Base-by-base conservation (phyloP, 345 rosid genomes). In the Heritiera littoralis region DNA sequence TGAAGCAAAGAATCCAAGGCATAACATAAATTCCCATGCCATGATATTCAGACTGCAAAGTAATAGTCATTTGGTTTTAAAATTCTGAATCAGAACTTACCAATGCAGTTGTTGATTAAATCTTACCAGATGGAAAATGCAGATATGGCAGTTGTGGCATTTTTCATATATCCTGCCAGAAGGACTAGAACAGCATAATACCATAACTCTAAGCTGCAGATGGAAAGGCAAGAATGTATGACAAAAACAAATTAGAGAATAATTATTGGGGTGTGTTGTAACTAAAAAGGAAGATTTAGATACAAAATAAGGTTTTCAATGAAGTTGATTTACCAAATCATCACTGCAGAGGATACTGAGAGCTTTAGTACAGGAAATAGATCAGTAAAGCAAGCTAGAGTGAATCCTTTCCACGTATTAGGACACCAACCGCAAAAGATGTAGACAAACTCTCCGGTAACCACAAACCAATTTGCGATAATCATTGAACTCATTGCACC, bases 401-500 rank as follows among this genome's bases (percentile, higher is more conserved):
- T 80, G 76, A 93, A 89, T 1, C 97, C 95, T n/a, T 80, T 90
- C 95, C 97, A 90, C 7, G 93, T 89, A 9, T 84, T 7, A 5
- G 90, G 88, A 78, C 97, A 92, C 93, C 95, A 87, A 8, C 95
- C 92, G 1, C 95, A 89, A 28, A 90, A 85, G 14, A 88, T 48
- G 60, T 89, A 91, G 49, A 46, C 38, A 78, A 87, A 80, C 88
- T 85, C 87, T 2, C 83, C 89, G 20, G 86, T 49, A 5, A 83
- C 85, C 72, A 80, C 60, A 2, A 70, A 18, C 90, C 91, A 90
- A 30, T 69, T 76, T 9, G 88, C 65, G 30, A 88, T 68, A 41
- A 72, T 85, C 81, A 88, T 68, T 3, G 89, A 87, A 0, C 74
- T 17, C 80, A 90, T 86, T 1, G 91, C 91, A 5, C 91, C 93